Base-by-base conservation (phyloP, 805 yeast species). In the Starmerella kuoi region DNA sequence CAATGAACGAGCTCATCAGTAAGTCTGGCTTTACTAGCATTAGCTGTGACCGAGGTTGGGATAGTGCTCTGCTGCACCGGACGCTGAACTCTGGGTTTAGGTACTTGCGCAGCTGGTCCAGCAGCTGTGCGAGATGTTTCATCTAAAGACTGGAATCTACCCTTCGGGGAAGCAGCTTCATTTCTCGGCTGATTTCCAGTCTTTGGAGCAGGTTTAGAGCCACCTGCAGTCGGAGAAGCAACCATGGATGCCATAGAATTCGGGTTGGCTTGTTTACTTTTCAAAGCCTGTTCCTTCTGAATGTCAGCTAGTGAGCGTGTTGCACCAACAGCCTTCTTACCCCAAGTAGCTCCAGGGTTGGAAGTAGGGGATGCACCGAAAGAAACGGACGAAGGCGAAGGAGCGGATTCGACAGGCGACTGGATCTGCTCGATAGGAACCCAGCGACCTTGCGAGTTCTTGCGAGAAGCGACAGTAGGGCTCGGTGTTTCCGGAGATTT, bases 1-100 rank as follows among this genome's bases (percentile, higher is more conserved):
- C 70, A 65, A 39, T 59, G 59, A 11, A 65, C 44, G 40, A 66
- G 64, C 48, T 61, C 67, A 25, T 61, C 66, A 14, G 58, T 45
- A 20, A 55, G 50, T 27, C 55, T 48, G 9, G 54, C 56, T 34
- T 38, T 48, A 45, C 38, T 47, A 12, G 49, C 51, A 7, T 46
- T 33, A 2, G 43, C 37, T 1, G 52, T 44, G 11, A 47, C 36
- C 19, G 46, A 41, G 14, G 36, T 25, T n/a, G n/a, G n/a, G 18
- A 30, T 11, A 19, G 9, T 9, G 19, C 38, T 24, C 40, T 37
- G 33, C n/a, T 12, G 19, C 3, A 33, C 18, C 19, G 22, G 37
- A 12, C 28, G 38, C 36, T n/a, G 43, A 25, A 20, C 31, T 18
- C 21, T 37, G 3, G 27, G 17, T 27, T 21, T 27, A 21, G 35